Conservation (phyloP, 495 filamentous ascomycete genomes). For the Cryomyces antarcticus region DNA sequence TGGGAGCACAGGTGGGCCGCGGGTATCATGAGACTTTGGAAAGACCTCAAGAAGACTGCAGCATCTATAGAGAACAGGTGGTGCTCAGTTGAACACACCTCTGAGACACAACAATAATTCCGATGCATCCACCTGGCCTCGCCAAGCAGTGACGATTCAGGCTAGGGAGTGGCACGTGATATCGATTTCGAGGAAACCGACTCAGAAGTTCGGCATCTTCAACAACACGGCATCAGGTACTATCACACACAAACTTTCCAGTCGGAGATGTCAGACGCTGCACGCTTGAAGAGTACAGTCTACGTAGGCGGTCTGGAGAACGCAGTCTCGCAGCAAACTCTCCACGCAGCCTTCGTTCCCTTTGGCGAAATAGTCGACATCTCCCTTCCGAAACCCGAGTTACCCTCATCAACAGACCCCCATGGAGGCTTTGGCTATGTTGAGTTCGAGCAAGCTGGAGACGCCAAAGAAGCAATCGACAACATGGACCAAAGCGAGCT, state of each 20-base stretch:
- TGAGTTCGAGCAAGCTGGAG: constrained; percentile 69
- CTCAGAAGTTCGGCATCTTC: not conserved
- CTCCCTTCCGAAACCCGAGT: constrained; percentile 67
- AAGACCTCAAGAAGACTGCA: too few relatives aligned
- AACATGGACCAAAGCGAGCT: constrained; percentile 97
- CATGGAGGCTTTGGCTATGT: constrained; percentile 95
- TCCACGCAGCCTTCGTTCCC: constrained; percentile 83
- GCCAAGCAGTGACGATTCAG: too few relatives aligned
- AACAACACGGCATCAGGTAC: not conserved
- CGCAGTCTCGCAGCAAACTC: constrained; percentile 45
- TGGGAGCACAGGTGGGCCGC: too few relatives aligned
- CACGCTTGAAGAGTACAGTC: constrained; percentile 74
- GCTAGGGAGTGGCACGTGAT: not conserved
- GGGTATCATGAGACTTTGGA: too few relatives aligned
- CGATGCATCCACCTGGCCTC: too few relatives aligned
- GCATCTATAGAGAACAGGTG: too few relatives aligned
- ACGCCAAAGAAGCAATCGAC: constrained; percentile 90
- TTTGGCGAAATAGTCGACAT: constrained; percentile 90
- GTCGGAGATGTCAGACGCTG: constrained; percentile 49
- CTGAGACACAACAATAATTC: too few relatives aligned
- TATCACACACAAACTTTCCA: not conserved
- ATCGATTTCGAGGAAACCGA: not conserved
- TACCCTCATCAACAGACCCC: constrained; percentile 40
- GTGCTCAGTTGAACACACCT: too few relatives aligned
- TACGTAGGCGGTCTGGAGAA: constrained; percentile 80